Base-by-base conservation (phyloP, 306 rosid species). In the Cicer arietinum region DNA sequence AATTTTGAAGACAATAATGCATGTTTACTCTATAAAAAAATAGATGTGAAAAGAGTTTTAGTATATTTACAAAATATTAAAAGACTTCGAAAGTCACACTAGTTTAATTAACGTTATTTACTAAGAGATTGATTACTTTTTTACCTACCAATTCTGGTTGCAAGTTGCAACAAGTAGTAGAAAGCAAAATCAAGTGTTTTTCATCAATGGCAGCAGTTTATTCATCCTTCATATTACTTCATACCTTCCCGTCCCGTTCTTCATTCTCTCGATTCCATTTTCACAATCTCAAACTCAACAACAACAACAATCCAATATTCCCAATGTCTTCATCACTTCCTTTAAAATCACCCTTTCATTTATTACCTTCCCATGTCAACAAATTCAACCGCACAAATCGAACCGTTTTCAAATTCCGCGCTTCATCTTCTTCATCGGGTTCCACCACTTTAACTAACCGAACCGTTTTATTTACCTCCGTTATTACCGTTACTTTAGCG, bases 401-500 rank as follows among this genome's bases (percentile, higher is more conserved):
- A 6, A 42, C 51, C 66, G 60, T 6, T 50, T 56, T 75, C 81
- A 79, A 44, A 71, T 77, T 79, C 48, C 90, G 74, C 3, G 81
- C 88, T 53, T 89, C 94, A 18, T 79, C 77, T 3, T 47, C 53
- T 60, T 30, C 66, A 7, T 39, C 47, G 12, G 22, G 40, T 13
- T 61, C 22, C 22, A 14, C 10, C 10, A 17, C 37, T 43, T 4
- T 52, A 1, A 18, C 71, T 64, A 30, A 58, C 13, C 62, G n/a
- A 3, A 37, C 56, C 66, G 60, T 8, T 54, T 60, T 84, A 10
- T 47, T 85, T 12, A 67, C 83, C 70, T 84, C 97, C 58, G 69
- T 69, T 6, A 13, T 81, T 25, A 83, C 92, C 25, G 80, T 82
- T 8, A 65, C 85, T 1, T 84, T 88, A 1, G 95, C 93, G 1